Base-by-base conservation (phyloP, 2,329 filamentous ascomycete genomes). In the Pestalotiopsis sp. region DNA sequence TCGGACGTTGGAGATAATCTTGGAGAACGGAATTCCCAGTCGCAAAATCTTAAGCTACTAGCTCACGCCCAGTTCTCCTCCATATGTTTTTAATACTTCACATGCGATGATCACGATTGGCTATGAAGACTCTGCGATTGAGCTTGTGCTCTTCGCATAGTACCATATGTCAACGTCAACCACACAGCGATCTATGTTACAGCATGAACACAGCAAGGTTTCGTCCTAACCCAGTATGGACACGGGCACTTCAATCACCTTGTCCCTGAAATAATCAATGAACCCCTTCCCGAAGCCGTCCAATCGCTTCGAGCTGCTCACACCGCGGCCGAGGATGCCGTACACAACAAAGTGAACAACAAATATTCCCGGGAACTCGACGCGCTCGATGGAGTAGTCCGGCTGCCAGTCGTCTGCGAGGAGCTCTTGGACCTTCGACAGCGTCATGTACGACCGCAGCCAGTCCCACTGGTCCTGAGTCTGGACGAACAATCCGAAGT, bases 201-300 rank as follows among this genome's bases (percentile, higher is more conserved):
- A 31, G 6, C 6, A 2, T 36, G 2, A 36, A 2, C 31, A 36
- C 31, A 9, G 31, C 31, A 36, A 9, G 31, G 9, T 2, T 36
- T 9, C 31, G 31, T 36, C 7, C 31, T 36, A 36, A 36, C 14
- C 3, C 45, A 52, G 11, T 6, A 52, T 52, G 3, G 45, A 52
- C 20, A 9, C 45, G 45, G 59, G 59, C 5, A 62, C 59, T 12
- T 62, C 59, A 5, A 62, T 12, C 3, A 20, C 31, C 31, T 62
- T 62, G n/a, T 62, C 59, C 27, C 62, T 45, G 13, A 64, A 27
- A 31, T 49, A 64, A 14, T 64, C 62, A n/a, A 25, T 82, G 75
- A 84, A 82, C 0, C 82, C 82, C 71, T 85, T 85, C 2, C 80
- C 84, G 71, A 85, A 78, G 11, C 77, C 74, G 75, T 85, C 83